phyloP scores from a whole-genome alignment of 768 basidiomycete genomes.

The Dacryopinax spathularia region DNA sequence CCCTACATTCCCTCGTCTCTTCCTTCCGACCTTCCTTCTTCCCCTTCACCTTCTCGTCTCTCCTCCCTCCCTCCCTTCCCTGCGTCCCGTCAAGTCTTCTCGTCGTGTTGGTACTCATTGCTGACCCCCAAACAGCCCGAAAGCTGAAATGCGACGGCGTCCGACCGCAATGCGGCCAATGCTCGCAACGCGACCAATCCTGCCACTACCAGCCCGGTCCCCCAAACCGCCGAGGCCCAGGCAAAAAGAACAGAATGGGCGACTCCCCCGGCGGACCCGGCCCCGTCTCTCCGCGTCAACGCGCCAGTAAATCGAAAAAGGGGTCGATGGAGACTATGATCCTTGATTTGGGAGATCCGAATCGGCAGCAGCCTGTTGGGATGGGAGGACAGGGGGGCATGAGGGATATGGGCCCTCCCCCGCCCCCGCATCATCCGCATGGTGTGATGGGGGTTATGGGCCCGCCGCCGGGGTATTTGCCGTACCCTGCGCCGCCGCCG shows the following conservation, averaged over 20 bases:
- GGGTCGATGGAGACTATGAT: constrained; percentile 3
- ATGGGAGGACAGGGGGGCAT: too few relatives aligned
- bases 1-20: too few relatives aligned
- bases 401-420: background rate
- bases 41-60: constrained; percentile 5
- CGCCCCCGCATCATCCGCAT: too few relatives aligned
- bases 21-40: background rate
- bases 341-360: background rate
- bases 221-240: constrained; percentile 7
- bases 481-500: background rate
- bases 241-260: constrained; percentile 14
- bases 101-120: too few relatives aligned
- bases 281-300: constrained; percentile 14
- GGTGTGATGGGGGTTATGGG: background rate
- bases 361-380: too few relatives aligned
- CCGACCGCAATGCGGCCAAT: constrained; percentile 74
- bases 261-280: background rate
- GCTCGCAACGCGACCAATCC: constrained; percentile 55
- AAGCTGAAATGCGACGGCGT: constrained; percentile 82
- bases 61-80: constrained; percentile 13
- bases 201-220: constrained; percentile 57
- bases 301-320: constrained; percentile 16
- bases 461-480: background rate
- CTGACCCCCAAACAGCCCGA: constrained; percentile 44
- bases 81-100: constrained; percentile 7